A percentile compares a stretch with the other conserved stretches of the same genome.
These are phyloP conservation scores for Pseudogymnoascus pannorum DNA, from an alignment of 2,329 filamentous ascomycete genomes.

Conservation along the genomic window DNA sequence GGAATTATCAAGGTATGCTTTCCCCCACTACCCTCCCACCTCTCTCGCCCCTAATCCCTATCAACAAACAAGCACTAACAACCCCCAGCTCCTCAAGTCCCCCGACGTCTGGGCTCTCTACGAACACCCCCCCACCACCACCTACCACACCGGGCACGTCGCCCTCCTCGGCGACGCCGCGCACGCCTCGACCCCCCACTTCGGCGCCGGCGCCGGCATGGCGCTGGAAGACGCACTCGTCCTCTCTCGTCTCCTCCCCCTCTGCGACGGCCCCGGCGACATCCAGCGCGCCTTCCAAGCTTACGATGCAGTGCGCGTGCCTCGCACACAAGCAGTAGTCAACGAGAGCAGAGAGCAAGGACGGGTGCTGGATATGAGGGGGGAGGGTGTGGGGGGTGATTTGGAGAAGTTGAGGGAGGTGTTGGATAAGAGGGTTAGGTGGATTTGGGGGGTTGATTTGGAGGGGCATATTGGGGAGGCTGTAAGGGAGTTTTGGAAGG, in stretches of 20 bases:
- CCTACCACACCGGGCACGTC: conserved; percentile 37
- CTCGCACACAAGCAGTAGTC: conserved; percentile 34
- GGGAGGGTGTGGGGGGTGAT: neutral
- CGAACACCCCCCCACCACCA: conserved; percentile 41
- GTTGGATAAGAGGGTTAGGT: conserved; percentile 12
- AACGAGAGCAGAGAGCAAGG: conserved; percentile 33
- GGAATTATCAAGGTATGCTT: conserved; percentile 18
- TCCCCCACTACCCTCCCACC: neutral
- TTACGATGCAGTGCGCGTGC: conserved; percentile 33
- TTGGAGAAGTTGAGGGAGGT: conserved; percentile 10
- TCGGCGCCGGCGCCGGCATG: conserved; percentile 48
- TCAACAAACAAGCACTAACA: neutral
- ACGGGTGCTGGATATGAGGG: conserved; percentile 13
- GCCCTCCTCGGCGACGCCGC: conserved; percentile 50
- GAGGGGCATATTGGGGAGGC: neutral
- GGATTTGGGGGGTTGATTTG: conserved; percentile 19
- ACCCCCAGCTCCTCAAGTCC: conserved; percentile 35
- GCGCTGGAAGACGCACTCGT: conserved; percentile 48
- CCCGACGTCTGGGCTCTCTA: conserved; percentile 51
- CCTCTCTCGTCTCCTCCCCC: conserved; percentile 33
- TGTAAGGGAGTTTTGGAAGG: neutral
- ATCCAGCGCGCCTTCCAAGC: conserved; percentile 31
- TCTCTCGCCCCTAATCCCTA: too few species aligned
- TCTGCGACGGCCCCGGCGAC: conserved; percentile 13
- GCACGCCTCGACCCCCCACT: conserved; percentile 47